A percentile compares a stretch with the other conserved stretches of the same genome.
These are phyloP conservation scores for Ceriops tagal DNA, from an alignment of 345 rosid species.

Conservation along the genomic window DNA sequence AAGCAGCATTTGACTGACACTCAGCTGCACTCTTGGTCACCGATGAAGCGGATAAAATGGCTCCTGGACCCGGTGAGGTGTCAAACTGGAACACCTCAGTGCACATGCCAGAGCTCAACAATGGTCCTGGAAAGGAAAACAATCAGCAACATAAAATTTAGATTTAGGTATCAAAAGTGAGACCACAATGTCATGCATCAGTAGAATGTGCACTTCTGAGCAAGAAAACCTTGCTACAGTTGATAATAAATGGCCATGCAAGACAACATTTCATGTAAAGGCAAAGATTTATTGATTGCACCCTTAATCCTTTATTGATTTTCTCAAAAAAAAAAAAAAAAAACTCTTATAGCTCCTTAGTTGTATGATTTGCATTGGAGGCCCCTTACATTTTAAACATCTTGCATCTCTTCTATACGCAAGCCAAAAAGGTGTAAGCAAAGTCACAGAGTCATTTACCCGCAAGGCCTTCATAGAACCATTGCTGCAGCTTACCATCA, in stretches of 20 bases:
- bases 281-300: too few relatives aligned
- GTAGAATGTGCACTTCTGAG: too few relatives aligned
- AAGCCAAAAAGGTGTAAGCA: not conserved
- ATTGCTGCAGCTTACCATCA: conserved; percentile 86
- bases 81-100: conserved; percentile 93
- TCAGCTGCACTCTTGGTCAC: conserved; percentile 49
- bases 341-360: too few relatives aligned
- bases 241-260: too few relatives aligned
- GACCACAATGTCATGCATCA: too few relatives aligned
- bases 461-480: conserved; percentile 97
- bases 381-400: too few relatives aligned
- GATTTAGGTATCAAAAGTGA: too few relatives aligned
- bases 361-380: too few relatives aligned
- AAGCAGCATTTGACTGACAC: conserved; percentile 40
- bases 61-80: conserved; percentile 60
- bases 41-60: conserved; percentile 64
- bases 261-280: too few relatives aligned
- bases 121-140: conserved; percentile 51
- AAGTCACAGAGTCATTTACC: conserved; percentile 43
- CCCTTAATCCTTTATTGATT: too few relatives aligned
- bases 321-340: too few relatives aligned
- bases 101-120: conserved; percentile 95
- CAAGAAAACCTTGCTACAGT: too few relatives aligned
- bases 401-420: not conserved
- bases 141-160: not conserved